These are phyloP conservation scores for Angomonas ambiguus DNA, from an alignment of 208 protist genomes.

Conservation along the genomic window DNA sequence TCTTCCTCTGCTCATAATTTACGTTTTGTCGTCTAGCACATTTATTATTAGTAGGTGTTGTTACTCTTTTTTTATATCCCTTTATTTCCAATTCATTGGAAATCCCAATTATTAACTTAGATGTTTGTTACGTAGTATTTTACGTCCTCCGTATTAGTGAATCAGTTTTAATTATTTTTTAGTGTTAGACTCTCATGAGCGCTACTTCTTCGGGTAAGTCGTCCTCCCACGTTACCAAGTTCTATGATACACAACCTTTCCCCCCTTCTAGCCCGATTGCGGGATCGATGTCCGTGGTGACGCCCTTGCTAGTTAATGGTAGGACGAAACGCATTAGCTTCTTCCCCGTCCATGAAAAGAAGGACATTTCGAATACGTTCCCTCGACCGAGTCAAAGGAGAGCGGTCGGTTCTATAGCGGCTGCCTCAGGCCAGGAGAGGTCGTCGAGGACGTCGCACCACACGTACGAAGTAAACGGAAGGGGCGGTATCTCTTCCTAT, in stretches of 20 bases:
- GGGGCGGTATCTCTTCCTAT: background rate
- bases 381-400: too few relatives aligned
- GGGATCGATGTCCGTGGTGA: background rate
- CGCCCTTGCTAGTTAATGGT: background rate
- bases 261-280: background rate
- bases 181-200: background rate
- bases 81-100: background rate
- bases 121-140: too few relatives aligned
- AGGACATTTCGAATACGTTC: background rate
- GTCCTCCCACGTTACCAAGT: too few relatives aligned
- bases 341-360: background rate
- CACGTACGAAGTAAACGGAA: background rate
- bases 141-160: background rate
- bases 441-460: background rate
- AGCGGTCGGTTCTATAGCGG: too few relatives aligned
- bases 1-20: background rate
- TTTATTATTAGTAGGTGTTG: background rate
- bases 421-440: too few relatives aligned
- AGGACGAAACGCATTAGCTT: background rate
- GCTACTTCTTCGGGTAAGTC: background rate
- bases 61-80: background rate
- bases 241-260: background rate
- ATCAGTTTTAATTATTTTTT: background rate
- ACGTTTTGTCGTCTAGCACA: background rate
- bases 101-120: too few relatives aligned